Evolutionary conservation across 2,329 filamentous ascomycete species (phyloP), one percentile per base, ranked within the genome.

Genomic region (Ophiostoma pallidulum): DNA sequence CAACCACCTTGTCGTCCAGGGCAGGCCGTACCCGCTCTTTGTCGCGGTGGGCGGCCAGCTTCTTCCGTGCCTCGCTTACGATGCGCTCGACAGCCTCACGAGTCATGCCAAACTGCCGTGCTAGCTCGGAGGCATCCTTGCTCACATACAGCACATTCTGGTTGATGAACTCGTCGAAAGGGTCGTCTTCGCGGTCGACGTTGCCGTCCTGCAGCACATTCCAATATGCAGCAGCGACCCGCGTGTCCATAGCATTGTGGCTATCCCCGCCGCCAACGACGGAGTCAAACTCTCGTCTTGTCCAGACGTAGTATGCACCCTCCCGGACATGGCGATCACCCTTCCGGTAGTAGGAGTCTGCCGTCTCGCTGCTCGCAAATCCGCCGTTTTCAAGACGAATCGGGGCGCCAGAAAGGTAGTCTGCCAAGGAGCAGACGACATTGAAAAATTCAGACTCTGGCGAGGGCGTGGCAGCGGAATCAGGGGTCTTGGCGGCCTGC

Each of bases 251-350:
- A 40, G 66, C 65, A 41, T 72, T 64, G 6, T 63, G 61, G 19
- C 49, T 53, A 9, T 53, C 56, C 3, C 76, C 71, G 2, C 80
- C 54, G 22, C 51, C 47, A 2, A 96, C 73, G 3, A 94, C 78
- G 10, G 79, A 75, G 51, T 89, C 82, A 51, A 97, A 84, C 60
- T 97, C 90, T 44, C 88, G 84, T 44, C 84, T 70, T 1, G 90
- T 94, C 91, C 91, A 98, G 3, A 96, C 78, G 58, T 97, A 96
- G 62, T 87, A 97, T 0, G 90, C 91, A 0, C 92, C 92, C 64
- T 97, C 90, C 29, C 85, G 78, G 70, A 90, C 89, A 46, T 94
- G 85, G 4, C 72, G 75, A 57, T 94, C 88, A 2, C 81, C 80
- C n/a, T 75, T 76, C 28, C 77, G 77, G 43, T 84, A 83, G 45